Percentiles rank a stretch among this genome's conserved stretches.
phyloP scores from a whole-genome alignment of 2,329 filamentous ascomycete genomes.

The Parasarocladium wereldwijsianum region DNA sequence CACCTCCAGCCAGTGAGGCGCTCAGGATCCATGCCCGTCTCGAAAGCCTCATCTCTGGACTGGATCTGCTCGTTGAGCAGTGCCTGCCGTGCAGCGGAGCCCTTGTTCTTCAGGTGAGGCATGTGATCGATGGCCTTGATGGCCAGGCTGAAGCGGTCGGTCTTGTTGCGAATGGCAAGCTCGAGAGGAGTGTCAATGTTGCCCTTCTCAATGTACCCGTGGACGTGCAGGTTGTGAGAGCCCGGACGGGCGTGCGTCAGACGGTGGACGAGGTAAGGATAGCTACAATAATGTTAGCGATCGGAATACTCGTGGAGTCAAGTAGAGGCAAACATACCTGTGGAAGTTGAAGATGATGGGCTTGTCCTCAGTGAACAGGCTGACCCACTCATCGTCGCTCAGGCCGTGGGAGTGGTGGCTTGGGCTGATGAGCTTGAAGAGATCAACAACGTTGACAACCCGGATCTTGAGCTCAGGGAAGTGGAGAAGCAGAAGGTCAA shows the following conservation, averaged over 20 bases:
- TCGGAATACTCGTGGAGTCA: too few species aligned
- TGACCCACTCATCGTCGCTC: slow-evolving; percentile 47
- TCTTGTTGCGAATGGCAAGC: slow-evolving; percentile 62
- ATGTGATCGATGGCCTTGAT: slow-evolving; percentile 64
- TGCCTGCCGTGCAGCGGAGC: slow-evolving; percentile 44
- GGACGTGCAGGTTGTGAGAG: slow-evolving; percentile 53
- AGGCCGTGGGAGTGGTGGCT: slow-evolving; percentile 61
- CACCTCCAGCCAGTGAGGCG: slow-evolving; percentile 53
- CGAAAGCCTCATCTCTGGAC: slow-evolving; percentile 50
- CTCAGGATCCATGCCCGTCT: slow-evolving; percentile 55
- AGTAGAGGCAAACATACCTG: too few species aligned
- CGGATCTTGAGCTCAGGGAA: slow-evolving; percentile 62
- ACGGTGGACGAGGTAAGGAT: slow-evolving; percentile 67
- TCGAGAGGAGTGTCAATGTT: slow-evolving; percentile 74
- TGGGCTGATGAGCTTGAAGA: slow-evolving; percentile 64
- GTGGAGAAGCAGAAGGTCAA: slow-evolving; percentile 55
- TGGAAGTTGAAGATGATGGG: slow-evolving; percentile 78
- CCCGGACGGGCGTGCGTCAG: slow-evolving; percentile 63
- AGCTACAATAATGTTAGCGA: too few species aligned
- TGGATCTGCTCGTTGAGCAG: slow-evolving; percentile 50
- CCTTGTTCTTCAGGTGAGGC: slow-evolving; percentile 46
- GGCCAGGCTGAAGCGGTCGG: slow-evolving; percentile 62
- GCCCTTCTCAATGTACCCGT: slow-evolving; percentile 69
- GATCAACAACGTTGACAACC: slow-evolving; percentile 66
- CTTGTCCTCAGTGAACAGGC: slow-evolving; percentile 57